These are phyloP conservation scores for Nothophaeocryptopus gaeumannii DNA, from an alignment of 2,329 filamentous ascomycete genomes.

Conservation along the genomic window DNA sequence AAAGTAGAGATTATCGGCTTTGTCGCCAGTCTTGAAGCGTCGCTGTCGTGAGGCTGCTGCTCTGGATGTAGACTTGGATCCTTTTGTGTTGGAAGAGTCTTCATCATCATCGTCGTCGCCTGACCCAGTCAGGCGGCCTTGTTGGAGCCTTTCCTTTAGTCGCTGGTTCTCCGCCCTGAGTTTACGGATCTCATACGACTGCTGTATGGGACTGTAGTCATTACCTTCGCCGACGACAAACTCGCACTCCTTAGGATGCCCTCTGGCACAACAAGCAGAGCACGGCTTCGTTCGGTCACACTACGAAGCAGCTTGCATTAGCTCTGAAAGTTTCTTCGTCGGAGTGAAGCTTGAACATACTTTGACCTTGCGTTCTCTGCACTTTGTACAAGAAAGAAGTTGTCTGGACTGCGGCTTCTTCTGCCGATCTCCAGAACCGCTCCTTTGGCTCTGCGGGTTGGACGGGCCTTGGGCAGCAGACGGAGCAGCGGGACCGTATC, in stretches of 20 bases:
- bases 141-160: constrained; percentile 43
- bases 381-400: constrained; percentile 49
- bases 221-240: constrained; percentile 46
- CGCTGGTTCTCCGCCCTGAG: constrained; percentile 46
- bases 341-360: constrained; percentile 28
- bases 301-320: constrained; percentile 28
- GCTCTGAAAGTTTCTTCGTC: not conserved
- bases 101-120: constrained; percentile 41
- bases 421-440: constrained; percentile 33
- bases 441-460: constrained; percentile 19
- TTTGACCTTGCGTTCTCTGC: constrained; percentile 50
- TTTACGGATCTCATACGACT: constrained; percentile 48
- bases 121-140: constrained; percentile 29
- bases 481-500: constrained; percentile 27
- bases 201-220: constrained; percentile 47
- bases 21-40: constrained; percentile 40
- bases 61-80: constrained; percentile 21
- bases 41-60: constrained; percentile 28
- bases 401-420: constrained; percentile 44
- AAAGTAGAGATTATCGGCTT: constrained; percentile 49
- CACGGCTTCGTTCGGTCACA: constrained; percentile 52
- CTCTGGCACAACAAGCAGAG: constrained; percentile 49
- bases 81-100: constrained; percentile 28
- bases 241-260: constrained; percentile 47
- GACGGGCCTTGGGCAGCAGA: constrained; percentile 21